Percentiles rank a stretch among this genome's conserved stretches.
Conservation (phyloP, 1,284 basidiomycete genomes). For the Pseudozyma pruni region DNA sequence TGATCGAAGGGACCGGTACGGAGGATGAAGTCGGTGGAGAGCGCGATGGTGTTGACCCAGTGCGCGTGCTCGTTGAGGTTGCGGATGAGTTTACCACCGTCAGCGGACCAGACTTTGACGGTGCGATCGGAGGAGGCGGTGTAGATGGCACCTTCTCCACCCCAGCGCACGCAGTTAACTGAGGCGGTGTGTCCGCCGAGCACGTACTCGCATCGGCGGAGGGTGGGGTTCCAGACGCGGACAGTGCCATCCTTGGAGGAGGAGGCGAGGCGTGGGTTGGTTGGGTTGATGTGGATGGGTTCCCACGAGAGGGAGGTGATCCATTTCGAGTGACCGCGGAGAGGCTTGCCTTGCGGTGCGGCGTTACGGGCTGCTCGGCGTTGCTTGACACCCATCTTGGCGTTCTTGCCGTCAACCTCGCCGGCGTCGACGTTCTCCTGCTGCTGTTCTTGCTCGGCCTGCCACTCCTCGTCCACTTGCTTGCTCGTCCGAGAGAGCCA, state of each 20-base stretch:
- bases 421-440: conserved; percentile 1
- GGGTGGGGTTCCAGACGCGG: conserved; percentile 85
- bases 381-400: conserved; percentile 58
- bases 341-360: conserved; percentile 53
- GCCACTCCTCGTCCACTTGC: conserved; percentile 57
- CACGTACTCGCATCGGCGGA: conserved; percentile 81
- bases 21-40: conserved; percentile 94
- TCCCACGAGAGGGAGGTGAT: conserved; percentile 97
- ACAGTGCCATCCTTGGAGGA: conserved; percentile 97
- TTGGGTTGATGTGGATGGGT: conserved; percentile 77
- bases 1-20: conserved; percentile 96
- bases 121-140: conserved; percentile 94
- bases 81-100: conserved; percentile 74
- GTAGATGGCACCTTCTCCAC: conserved; percentile 75
- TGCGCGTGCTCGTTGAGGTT: conserved; percentile 94
- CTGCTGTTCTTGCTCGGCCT: conserved; percentile 24
- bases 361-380: conserved; percentile 59
- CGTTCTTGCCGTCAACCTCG: conserved; percentile 13
- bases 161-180: conserved; percentile 96
- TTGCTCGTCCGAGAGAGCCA: conserved; percentile 55
- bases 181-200: conserved; percentile 92
- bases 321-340: conserved; percentile 93
- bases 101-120: conserved; percentile 91
- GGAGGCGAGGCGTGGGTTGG: conserved; percentile 79
- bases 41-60: conserved; percentile 95